Base-by-base conservation (phyloP, 2,329 filamentous ascomycete species). In the Claviceps quebecensis region DNA sequence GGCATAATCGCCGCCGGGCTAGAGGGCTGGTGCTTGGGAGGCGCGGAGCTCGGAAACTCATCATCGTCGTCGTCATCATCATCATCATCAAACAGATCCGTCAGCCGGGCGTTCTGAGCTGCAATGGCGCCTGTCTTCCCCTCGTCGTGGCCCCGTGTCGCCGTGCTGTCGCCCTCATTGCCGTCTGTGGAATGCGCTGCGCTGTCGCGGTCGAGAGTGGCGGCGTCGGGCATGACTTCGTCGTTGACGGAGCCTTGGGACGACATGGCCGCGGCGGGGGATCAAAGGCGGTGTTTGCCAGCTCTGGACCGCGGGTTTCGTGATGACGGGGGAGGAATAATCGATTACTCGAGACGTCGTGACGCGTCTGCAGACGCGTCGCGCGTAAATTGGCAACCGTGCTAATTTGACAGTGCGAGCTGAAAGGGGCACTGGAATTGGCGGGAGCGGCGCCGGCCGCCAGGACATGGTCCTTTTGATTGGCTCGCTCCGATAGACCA, bases 21-120 rank as follows among this genome's bases (percentile, higher is more conserved):
- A 16, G 65, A 66, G 11, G 60, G 53, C 26, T 48, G 60, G 56
- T 55, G 57, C 58, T 72, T 69, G 29, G 65, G 59, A 22, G 70
- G 60, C 7, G 69, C 67, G 50, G 74, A 75, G 57, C 71, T 77
- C 6, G 76, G 73, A 48, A 82, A 81, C 55, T 83, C 80, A 0
- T 80, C 77, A 56, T 80, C 77, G 55, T 83, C 78, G 1, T 22
- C 41, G 5, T 45, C 43, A 45, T 80, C 77, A 17, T 70, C 69
- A 56, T 80, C 69, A 56, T 80, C 77, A 37, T 68, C 72, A 51
- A 83, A 83, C 11, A 83, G 57, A 4, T 81, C 76, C 47, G 81
- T 78, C 6, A 83, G 65, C 52, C 77, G 79, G 45, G 73, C 66
- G 41, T 75, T 70, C 23, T 72, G 68, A 53, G 73, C 72, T 14